phyloP scores from a whole-genome alignment of 78 protist genomes.

The Dictyostelium purpureum region DNA sequence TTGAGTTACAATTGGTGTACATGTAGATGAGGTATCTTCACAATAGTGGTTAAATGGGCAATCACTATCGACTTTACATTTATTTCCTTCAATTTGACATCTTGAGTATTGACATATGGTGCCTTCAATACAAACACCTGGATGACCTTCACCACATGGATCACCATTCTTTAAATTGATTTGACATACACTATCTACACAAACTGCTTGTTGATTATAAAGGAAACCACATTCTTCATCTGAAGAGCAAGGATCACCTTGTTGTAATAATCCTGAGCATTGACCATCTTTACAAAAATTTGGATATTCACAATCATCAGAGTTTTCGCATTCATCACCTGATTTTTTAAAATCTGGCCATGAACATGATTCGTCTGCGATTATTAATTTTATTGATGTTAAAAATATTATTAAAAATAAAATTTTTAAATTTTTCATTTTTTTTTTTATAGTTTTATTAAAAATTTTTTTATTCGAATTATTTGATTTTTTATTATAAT shows the following conservation, averaged over 20 bases:
- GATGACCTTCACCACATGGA: neutral
- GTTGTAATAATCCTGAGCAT: neutral
- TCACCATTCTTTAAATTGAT: neutral
- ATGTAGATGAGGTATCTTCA: neutral
- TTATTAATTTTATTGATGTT: neutral
- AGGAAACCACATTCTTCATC: conserved; percentile 1
- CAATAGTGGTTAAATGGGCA: conserved; percentile 9
- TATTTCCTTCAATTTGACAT: neutral
- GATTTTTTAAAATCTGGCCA: neutral
- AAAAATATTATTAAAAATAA: neutral
- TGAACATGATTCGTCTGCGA: neutral
- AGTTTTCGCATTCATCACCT: neutral
- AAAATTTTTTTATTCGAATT: too few species aligned
- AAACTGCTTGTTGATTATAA: neutral
- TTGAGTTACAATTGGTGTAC: neutral
- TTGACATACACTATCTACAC: neutral
- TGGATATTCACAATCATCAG: conserved; percentile 8
- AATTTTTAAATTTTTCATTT: neutral
- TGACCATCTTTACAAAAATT: neutral
- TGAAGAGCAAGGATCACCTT: neutral
- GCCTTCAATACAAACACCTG: neutral
- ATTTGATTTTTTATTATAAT: too few species aligned
- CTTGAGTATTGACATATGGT: neutral
- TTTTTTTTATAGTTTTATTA: too few species aligned
- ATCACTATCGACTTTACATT: neutral